Evolutionary conservation across 192 early-diverging fungal genomes (phyloP), one percentile per base, ranked within the genome.

Genomic region (Phlyctochytrium bullatum): DNA sequence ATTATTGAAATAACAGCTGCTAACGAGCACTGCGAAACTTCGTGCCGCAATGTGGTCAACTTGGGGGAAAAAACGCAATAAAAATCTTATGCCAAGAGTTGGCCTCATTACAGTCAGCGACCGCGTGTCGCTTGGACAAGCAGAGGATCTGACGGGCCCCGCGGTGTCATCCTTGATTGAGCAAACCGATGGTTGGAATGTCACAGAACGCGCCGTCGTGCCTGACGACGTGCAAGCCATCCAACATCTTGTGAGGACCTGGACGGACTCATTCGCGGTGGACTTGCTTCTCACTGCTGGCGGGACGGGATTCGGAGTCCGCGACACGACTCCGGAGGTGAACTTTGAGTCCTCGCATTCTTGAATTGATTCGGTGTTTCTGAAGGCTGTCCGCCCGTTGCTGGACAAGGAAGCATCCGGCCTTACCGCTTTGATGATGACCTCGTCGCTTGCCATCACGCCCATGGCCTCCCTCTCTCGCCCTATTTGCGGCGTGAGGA

Each of bases 321-420:
- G 91, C 54, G 96, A 98, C 65, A 85, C 87, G 3, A 97, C 96
- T 1, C 91, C 94, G 1, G 93, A 93, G 78, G 93, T 88, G 77
- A 51, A 32, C 65, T 54, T 16, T 59, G 52, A 56, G 14, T 16
- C 34, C 16, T 66, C 32, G 23, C 30, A 31, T 3, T 10, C 12
- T 60, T 25, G 10, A 36, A 16, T 57, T 17, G 29, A 32, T 29
- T 59, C 36, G n/a, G 32, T 16, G 17, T 24, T 29, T 52, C 3
- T 20, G 25, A 62, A 90, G 89, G 89, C 93, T 0, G 67, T 98
- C 14, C 61, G 76, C 24, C 88, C 88, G n/a, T 66, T 95, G 51
- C 80, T 95, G 32, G 81, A 86, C 20, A 80, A 85, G 65, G 63
- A 68, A 2, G 87, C 92, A 0, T 84, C 89, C 0, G 90, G 93